Base-by-base conservation (phyloP, 495 filamentous ascomycete genomes). In the Hypoxylon fuscum region DNA sequence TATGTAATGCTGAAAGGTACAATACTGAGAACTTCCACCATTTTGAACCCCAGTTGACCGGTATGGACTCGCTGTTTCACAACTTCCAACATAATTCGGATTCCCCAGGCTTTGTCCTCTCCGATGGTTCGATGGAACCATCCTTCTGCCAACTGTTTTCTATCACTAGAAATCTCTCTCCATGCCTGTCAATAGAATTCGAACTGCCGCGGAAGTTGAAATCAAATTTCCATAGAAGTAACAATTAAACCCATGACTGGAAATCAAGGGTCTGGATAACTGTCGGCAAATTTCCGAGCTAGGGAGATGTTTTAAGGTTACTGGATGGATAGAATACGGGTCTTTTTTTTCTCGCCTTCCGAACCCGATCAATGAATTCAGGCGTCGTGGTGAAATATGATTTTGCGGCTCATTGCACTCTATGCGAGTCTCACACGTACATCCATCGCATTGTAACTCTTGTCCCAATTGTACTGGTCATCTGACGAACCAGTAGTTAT, bases 351-450 rank as follows among this genome's bases (percentile, higher is more conserved):
- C 23, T 48, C 51, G 15, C 11, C 20, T 23, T 53, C 42, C 46
- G 45, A 59, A 31, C 7, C 51, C 45, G 31, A 15, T 44, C 21
- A 27, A 48, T 20, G 15, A 50, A 23, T 42, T 14, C 32, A 10
- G 41, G 47, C 47, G 34, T 31, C 15, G 10, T 40, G 14, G 47
- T n/a, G n/a, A n/a, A n/a, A 52, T 21, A 41, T 40, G 43, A 38
- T 22, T 29, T 38, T 54, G 62, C 51, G 62, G 56, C 56, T 66
- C 62, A 46, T 35, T 31, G 34, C 35, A 35, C 32, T 25, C 44
- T 46, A 61, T 47, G 56, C 56, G 17, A 55, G 50, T 60, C 50
- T 60, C 38, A 59, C 62, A 32, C 27, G 9, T n/a, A 34, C 27
- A 27, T 47, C 55, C 54, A 45, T 60, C 56, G 44, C 62, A 18